Conservation (phyloP, 148 eudicot species). For the Rhododendron griersonianum region DNA sequence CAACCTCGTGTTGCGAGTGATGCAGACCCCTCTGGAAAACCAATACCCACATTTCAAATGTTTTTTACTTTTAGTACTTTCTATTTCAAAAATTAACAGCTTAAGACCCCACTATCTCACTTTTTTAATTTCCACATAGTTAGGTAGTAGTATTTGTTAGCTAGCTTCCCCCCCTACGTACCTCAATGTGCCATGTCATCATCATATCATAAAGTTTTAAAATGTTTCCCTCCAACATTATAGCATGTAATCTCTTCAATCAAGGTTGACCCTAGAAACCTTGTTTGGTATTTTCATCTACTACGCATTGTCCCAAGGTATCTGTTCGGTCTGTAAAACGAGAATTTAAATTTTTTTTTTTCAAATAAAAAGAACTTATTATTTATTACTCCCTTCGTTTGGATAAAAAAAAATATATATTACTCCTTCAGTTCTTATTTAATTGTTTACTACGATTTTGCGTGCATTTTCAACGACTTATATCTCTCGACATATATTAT, state of each 20-base stretch:
- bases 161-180: background rate
- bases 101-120: background rate
- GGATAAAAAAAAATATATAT: no score
- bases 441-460: no score
- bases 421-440: no score
- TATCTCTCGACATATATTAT: no score
- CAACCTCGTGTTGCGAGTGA: constrained; percentile 1
- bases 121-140: background rate
- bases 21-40: background rate
- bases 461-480: no score
- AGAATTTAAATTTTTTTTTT: no score
- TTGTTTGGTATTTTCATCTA: background rate
- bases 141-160: background rate
- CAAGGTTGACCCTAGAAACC: background rate
- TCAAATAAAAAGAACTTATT: no score
- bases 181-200: background rate
- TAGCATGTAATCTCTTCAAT: background rate
- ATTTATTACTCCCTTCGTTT: no score
- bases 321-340: no score
- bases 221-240: background rate
- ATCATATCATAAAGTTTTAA: background rate
- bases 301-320: no score
- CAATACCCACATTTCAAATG: background rate
- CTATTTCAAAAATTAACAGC: background rate
- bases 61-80: background rate